A percentile compares a stretch with the other conserved stretches of the same genome.
These are phyloP conservation scores for Penicillium waksmanii DNA, from an alignment of 495 filamentous ascomycete species.

Conservation along the genomic window DNA sequence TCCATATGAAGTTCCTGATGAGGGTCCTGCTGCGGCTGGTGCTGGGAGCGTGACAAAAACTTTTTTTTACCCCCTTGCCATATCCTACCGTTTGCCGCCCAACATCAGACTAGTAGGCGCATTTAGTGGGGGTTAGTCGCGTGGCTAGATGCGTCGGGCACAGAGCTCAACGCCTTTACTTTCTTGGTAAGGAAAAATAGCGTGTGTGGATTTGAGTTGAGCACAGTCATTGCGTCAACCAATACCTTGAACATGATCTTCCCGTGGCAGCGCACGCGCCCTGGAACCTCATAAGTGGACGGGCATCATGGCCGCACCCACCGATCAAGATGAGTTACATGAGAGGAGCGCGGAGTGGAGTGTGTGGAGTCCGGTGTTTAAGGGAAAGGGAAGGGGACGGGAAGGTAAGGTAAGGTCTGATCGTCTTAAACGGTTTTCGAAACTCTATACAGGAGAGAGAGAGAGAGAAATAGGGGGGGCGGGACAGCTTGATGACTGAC, in stretches of 20 bases:
- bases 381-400: slow-evolving; percentile 4
- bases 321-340: slow-evolving; percentile 23
- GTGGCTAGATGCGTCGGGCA: neutral
- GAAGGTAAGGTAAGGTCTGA: slow-evolving; percentile 15
- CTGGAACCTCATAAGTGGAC: slow-evolving; percentile 8
- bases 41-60: neutral
- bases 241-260: neutral
- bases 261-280: slow-evolving; percentile 8
- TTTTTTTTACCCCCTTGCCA: neutral
- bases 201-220: neutral
- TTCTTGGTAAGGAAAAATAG: neutral
- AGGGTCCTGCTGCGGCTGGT: neutral
- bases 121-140: neutral
- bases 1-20: neutral
- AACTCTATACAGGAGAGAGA: slow-evolving; percentile 9
- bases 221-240: neutral
- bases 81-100: neutral
- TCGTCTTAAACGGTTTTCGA: slow-evolving; percentile 19
- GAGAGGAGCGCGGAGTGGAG: slow-evolving; percentile 6
- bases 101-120: slow-evolving; percentile 1
- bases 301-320: slow-evolving; percentile 7
- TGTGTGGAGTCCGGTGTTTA: neutral
- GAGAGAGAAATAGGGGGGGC: neutral
- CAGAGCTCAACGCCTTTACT: neutral
- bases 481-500: neutral